Evolutionary conservation across 1,284 basidiomycete genomes (phyloP), one percentile per base, ranked within the genome.

Genomic region (Melampsora larici-populina): DNA sequence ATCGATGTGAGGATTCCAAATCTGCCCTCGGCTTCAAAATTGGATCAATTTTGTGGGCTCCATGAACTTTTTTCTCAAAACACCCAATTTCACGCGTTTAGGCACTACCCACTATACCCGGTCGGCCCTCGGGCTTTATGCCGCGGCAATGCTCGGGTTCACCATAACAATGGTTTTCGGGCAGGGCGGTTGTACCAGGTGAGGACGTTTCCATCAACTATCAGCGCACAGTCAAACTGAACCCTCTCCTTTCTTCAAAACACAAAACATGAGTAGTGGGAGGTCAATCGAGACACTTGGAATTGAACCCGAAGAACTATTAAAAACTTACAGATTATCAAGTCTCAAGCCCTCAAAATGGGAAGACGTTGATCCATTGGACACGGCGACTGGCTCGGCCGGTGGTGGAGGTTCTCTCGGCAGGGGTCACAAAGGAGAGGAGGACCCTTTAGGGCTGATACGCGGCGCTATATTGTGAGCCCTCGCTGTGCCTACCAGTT

Each of bases 281-380:
- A 77, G 69, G 55, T 77, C 75, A 43, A 80, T 81, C 79, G 77
- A 74, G 33, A 65, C 65, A 13, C 80, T 83, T n/a, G 80, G 81
- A 49, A 77, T 80, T 46, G 81, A 82, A 78, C 83, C 83, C 74
- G 81, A 81, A 51, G 81, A 81, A 80, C 81, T 86, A 70, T 81
- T 85, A 33, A 83, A 84, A 77, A 81, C 83, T 17, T 86, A 86
- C 79, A 79, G 82, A 24, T 81, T 86, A 60, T 81, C 82, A n/a
- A 82, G 82, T 17, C 80, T 85, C 29, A 79, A 84, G 43, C 85
- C 85, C 0, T 79, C 79, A 21, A 65, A 79, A 48, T 84, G 84
- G 83, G 81, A 84, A 63, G 81, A 82, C 43, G 78, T 78, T 65
- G 67, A n/a, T 72, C 81, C 55, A 73, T 58, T 46, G 33, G 49